A percentile compares a stretch with the other conserved stretches of the same genome.
These are phyloP conservation scores for Lasiosphaeriaceae sp. DNA, from an alignment of 495 filamentous ascomycete genomes.

Conservation along the genomic window DNA sequence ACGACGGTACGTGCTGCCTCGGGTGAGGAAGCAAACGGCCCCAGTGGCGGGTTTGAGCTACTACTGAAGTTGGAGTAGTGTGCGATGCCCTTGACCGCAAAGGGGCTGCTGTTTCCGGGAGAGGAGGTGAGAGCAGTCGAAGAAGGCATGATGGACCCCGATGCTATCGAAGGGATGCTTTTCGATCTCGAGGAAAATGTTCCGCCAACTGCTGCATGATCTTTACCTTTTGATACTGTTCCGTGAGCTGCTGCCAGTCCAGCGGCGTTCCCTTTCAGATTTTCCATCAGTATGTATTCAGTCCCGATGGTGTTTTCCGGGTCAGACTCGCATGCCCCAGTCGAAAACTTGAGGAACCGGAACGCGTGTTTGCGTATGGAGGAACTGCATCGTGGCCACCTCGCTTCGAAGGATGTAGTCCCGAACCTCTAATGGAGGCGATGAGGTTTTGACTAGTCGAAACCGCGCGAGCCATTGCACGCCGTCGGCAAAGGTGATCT, in stretches of 20 bases:
- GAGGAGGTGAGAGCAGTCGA: neutral
- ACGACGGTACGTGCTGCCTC: neutral
- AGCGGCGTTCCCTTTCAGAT: slow-evolving; percentile 1
- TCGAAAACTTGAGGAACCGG: neutral
- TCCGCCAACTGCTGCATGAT: slow-evolving; percentile 3
- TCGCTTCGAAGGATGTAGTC: slow-evolving; percentile 5
- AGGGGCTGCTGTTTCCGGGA: neutral
- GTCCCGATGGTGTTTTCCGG: neutral
- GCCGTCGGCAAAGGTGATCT: slow-evolving; percentile 1
- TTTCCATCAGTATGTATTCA: slow-evolving; percentile 5
- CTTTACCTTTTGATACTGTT: neutral
- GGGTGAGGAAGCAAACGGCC: neutral
- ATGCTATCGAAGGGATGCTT: neutral
- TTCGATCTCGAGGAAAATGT: slow-evolving; percentile 1
- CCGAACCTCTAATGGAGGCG: neutral
- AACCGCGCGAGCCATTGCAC: slow-evolving; percentile 6
- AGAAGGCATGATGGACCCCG: neutral
- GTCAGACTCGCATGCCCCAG: slow-evolving; percentile 2
- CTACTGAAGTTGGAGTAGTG: neutral
- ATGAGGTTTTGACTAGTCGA: neutral
- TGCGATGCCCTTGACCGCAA: neutral
- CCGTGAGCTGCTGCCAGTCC: neutral
- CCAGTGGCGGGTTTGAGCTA: neutral
- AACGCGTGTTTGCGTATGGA: neutral
- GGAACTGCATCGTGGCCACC: slow-evolving; percentile 1